Conservation (phyloP, 768 basidiomycete genomes). For the Mycena capillaripes region DNA sequence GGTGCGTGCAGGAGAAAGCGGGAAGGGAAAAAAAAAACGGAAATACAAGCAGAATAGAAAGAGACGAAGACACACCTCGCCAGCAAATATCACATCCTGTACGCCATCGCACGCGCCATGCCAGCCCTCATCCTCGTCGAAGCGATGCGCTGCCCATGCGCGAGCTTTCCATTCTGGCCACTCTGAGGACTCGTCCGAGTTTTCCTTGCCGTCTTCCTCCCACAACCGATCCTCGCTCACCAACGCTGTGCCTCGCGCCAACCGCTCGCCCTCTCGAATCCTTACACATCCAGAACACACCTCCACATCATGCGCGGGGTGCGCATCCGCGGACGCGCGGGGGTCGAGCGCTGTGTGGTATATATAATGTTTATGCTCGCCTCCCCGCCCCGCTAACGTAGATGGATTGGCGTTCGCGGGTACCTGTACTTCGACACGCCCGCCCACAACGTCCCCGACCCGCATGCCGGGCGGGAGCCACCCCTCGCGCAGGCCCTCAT, state of each 20-base stretch:
- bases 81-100: conserved; percentile 62
- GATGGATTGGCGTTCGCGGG: no score
- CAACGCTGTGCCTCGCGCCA: neutral
- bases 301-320: conserved; percentile 22
- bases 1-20: no score
- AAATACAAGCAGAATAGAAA: neutral
- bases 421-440: no score
- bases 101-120: conserved; percentile 54
- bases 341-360: conserved; percentile 25
- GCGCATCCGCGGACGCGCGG: conserved; percentile 13
- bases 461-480: conserved; percentile 49
- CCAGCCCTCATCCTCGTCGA: conserved; percentile 26
- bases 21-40: no score
- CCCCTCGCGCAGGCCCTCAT: conserved; percentile 55
- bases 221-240: no score
- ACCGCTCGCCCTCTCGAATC: conserved; percentile 18
- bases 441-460: neutral
- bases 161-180: conserved; percentile 23
- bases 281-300: conserved; percentile 26
- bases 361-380: neutral
- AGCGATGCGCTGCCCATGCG: conserved; percentile 4
- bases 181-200: no score
- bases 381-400: no score
- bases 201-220: no score
- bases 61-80: conserved; percentile 51